These are phyloP conservation scores for Dissophora ornata DNA, from an alignment of 192 early-diverging fungal genomes.

Conservation along the genomic window DNA sequence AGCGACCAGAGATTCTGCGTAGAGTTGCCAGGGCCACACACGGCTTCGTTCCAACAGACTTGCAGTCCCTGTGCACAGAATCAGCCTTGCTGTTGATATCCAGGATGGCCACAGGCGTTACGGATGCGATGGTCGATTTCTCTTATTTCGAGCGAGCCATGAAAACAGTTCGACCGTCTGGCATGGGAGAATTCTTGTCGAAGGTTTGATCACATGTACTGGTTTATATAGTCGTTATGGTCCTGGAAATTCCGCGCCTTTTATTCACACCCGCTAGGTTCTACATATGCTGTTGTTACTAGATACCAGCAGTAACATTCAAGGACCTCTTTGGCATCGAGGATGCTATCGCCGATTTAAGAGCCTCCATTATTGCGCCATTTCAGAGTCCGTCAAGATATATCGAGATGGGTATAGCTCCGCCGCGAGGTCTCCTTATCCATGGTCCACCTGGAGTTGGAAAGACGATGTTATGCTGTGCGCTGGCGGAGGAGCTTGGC, in stretches of 20 bases:
- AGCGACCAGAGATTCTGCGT: slow-evolving; percentile 49
- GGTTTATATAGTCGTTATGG: no score
- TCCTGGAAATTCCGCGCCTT: no score
- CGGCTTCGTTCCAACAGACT: slow-evolving; percentile 86
- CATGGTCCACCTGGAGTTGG: slow-evolving; percentile 92
- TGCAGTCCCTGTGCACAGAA: slow-evolving; percentile 73
- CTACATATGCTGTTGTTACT: slow-evolving; percentile 1
- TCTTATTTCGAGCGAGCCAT: slow-evolving; percentile 59
- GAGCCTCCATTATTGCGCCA: slow-evolving; percentile 68
- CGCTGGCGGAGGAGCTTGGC: slow-evolving; percentile 79
- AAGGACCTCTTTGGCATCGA: slow-evolving; percentile 83
- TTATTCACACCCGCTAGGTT: no score
- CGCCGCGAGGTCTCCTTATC: slow-evolving; percentile 84
- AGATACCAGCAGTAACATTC: slow-evolving; percentile 74
- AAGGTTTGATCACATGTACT: slow-evolving; percentile 45
- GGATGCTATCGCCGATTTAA: slow-evolving; percentile 69
- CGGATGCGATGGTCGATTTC: slow-evolving; percentile 26
- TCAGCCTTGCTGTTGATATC: slow-evolving; percentile 60
- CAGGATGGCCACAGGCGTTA: slow-evolving; percentile 45
- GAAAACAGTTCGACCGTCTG: slow-evolving; percentile 63
- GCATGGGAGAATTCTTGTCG: slow-evolving; percentile 62
- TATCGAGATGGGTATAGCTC: slow-evolving; percentile 70
- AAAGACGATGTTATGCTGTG: slow-evolving; percentile 90
- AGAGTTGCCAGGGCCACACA: slow-evolving; percentile 66
- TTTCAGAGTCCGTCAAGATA: slow-evolving; percentile 64